These are phyloP conservation scores for Anaeromyces robustus DNA, from an alignment of 192 early-diverging fungal species.

Conservation along the genomic window DNA sequence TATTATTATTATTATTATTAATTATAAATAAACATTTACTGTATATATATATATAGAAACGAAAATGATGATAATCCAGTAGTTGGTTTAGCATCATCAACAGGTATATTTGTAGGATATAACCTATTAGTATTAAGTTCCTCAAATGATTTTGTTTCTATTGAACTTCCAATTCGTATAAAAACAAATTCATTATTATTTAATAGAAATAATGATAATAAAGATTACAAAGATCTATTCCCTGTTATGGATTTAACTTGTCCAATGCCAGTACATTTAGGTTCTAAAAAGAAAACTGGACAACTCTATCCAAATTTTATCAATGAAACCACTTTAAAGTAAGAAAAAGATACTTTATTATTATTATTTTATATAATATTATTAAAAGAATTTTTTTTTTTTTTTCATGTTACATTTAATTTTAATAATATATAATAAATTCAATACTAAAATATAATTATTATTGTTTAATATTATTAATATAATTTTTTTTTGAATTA, in stretches of 20 bases:
- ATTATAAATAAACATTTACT: neutral
- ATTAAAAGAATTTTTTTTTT: neutral
- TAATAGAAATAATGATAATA: neutral
- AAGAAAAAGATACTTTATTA: no score
- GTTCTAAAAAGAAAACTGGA: neutral
- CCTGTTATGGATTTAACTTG: neutral
- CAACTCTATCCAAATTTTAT: neutral
- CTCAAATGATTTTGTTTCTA: conserved; percentile 31
- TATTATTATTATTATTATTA: neutral
- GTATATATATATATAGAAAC: conserved; percentile 3
- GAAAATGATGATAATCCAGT: conserved; percentile 25
- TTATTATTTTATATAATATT: no score
- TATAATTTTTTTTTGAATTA: neutral
- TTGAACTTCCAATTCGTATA: conserved; percentile 5
- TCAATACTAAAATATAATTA: no score
- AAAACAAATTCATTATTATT: neutral
- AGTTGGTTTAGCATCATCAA: conserved; percentile 38
- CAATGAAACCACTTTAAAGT: neutral
- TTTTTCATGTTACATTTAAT: no score
- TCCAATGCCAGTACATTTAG: neutral
- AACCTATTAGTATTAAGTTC: conserved; percentile 41
- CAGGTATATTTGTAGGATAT: conserved; percentile 56
- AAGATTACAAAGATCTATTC: neutral
- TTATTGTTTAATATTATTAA: no score
- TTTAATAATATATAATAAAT: no score